Evolutionary conservation across 1,139 yeast species (phyloP).

Genomic region (Debaryomyces robertsiae): DNA sequence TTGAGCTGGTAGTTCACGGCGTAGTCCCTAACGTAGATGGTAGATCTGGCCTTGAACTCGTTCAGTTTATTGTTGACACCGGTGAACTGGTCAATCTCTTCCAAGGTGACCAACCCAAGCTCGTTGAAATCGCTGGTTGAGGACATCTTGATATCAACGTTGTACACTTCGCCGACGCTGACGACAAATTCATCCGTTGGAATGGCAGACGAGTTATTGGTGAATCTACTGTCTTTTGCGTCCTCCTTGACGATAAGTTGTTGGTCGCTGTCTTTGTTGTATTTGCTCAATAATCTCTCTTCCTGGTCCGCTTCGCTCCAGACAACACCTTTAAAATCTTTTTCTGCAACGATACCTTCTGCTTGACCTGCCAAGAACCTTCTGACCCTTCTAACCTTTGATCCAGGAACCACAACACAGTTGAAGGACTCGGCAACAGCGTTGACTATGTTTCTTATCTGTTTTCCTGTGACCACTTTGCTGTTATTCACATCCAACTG

Average conservation of each 20-base stretch:
- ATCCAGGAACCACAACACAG: constrained; percentile 87
- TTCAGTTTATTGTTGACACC: constrained; percentile 60
- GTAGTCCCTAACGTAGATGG: constrained; percentile 82
- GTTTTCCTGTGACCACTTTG: constrained; percentile 58
- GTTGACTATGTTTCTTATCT: constrained; percentile 77
- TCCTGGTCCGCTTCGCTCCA: constrained; percentile 91
- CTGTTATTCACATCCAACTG: constrained; percentile 33
- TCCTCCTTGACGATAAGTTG: constrained; percentile 41
- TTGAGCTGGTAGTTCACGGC: constrained; percentile 77
- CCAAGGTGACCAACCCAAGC: constrained; percentile 67
- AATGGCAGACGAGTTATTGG: constrained; percentile 49
- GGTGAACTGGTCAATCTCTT: constrained; percentile 61
- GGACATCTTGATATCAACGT: constrained; percentile 80
- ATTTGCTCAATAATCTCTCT: constrained; percentile 51
- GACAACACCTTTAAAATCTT: constrained; percentile 87
- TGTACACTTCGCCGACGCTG: constrained; percentile 81
- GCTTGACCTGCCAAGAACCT: constrained; percentile 96
- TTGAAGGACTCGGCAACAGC: constrained; percentile 76
- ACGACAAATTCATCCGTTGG: constrained; percentile 80
- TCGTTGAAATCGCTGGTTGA: constrained; percentile 57
- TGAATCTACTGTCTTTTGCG: constrained; percentile 10
- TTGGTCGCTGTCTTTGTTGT: constrained; percentile 28
- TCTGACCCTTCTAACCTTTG: constrained; percentile 86
- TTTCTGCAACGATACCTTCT: constrained; percentile 86
- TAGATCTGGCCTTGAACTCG: constrained; percentile 62